phyloP scores from a whole-genome alignment of 2,329 filamentous ascomycete genomes.

The Neurospora sp. region DNA sequence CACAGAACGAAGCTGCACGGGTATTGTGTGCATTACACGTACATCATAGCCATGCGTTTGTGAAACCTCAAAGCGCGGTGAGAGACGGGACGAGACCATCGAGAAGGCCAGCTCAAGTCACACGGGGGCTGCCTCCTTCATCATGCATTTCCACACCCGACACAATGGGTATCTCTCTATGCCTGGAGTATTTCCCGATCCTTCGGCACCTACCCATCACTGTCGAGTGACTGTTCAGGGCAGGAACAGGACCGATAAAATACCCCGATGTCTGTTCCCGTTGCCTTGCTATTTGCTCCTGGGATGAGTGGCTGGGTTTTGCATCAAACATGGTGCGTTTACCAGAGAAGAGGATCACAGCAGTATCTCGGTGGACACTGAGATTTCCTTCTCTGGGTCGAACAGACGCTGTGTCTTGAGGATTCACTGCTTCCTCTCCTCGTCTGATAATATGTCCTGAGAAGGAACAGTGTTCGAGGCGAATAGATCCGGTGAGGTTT shows the following conservation, averaged over 20 bases:
- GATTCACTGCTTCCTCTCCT: background rate
- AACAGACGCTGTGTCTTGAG: background rate
- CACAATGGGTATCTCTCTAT: background rate
- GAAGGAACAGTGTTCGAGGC: background rate
- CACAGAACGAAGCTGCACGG: background rate
- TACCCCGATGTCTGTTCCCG: slow-evolving; percentile 3
- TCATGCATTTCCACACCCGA: background rate
- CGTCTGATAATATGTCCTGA: background rate
- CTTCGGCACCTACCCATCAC: background rate
- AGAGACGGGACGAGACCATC: slow-evolving; percentile 1
- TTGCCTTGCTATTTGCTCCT: background rate
- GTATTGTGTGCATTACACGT: background rate
- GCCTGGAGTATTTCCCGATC: slow-evolving; percentile 1
- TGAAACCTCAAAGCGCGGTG: slow-evolving; percentile 16
- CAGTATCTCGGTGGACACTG: background rate
- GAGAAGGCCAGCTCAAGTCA: background rate
- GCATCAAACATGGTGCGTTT: background rate
- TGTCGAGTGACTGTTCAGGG: background rate
- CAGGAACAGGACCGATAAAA: background rate
- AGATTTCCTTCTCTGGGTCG: background rate
- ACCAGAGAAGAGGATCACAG: background rate
- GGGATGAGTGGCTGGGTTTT: background rate
- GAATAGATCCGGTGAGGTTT: background rate
- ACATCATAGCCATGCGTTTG: slow-evolving; percentile 5
- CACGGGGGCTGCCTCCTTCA: background rate